These are phyloP conservation scores for Arabidopsis arenosa DNA, from an alignment of 345 rosid genomes.

Conservation along the genomic window DNA sequence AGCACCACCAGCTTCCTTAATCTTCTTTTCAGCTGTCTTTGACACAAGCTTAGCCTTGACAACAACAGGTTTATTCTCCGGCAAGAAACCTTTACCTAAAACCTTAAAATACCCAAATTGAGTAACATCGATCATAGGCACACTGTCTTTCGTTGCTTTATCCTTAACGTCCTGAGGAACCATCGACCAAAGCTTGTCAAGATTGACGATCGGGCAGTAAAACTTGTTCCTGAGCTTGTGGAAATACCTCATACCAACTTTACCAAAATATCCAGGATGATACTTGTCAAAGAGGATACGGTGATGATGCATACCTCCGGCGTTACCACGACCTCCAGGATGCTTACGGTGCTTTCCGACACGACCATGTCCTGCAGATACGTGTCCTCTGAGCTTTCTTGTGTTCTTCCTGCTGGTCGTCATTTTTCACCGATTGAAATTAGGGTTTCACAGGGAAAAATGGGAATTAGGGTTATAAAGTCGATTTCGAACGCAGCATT, in stretches of 20 bases:
- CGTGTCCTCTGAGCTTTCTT: constrained; percentile 55
- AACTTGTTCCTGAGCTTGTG: constrained; percentile 73
- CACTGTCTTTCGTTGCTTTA: constrained; percentile 57
- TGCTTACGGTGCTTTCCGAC: constrained; percentile 82
- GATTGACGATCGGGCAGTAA: constrained; percentile 64
- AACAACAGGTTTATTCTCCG: constrained; percentile 53
- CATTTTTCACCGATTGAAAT: not conserved
- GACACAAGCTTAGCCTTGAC: constrained; percentile 60
- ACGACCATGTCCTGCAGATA: constrained; percentile 79
- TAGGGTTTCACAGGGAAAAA: not conserved
- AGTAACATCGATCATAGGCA: constrained; percentile 58
- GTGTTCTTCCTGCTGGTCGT: constrained; percentile 57
- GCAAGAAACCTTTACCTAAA: constrained; percentile 61
- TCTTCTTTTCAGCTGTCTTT: constrained; percentile 67
- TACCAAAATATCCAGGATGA: constrained; percentile 63
- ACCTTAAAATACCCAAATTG: constrained; percentile 69
- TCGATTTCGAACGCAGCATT: not conserved
- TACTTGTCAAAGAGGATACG: constrained; percentile 86
- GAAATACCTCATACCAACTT: constrained; percentile 59
- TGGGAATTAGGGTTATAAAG: too few species aligned
- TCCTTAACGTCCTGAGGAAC: constrained; percentile 57
- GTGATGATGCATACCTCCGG: constrained; percentile 88
- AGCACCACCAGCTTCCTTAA: constrained; percentile 68
- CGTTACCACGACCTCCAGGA: constrained; percentile 84
- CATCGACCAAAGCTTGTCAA: constrained; percentile 71